Evolutionary conservation across 768 basidiomycete species (phyloP).

Genomic region (Termitomyces heimii): DNA sequence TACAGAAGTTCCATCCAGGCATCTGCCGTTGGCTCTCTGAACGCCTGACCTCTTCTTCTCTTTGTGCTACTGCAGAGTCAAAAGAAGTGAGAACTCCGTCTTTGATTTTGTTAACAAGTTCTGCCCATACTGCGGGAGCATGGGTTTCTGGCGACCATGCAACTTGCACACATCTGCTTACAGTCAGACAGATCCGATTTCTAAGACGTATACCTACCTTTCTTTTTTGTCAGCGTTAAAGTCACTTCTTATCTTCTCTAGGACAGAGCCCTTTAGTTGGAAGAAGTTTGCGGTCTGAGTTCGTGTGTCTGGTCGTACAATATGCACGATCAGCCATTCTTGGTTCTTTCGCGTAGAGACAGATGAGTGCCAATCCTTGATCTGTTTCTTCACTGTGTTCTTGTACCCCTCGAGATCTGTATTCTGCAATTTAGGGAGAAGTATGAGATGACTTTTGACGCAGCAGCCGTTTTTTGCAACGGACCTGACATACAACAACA

Average conservation of each 20-base stretch:
- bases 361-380: slow-evolving; percentile 84
- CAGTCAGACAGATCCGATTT: slow-evolving; percentile 12
- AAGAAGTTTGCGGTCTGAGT: slow-evolving; percentile 62
- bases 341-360: slow-evolving; percentile 70
- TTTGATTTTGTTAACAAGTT: slow-evolving; percentile 83
- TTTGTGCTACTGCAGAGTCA: slow-evolving; percentile 65
- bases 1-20: slow-evolving; percentile 99
- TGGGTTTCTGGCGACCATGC: slow-evolving; percentile 67
- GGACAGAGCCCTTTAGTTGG: slow-evolving; percentile 76
- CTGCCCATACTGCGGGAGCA: slow-evolving; percentile 82
- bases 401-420: slow-evolving; percentile 73
- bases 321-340: slow-evolving; percentile 90
- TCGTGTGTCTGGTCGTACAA: slow-evolving; percentile 68
- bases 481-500: slow-evolving; percentile 84
- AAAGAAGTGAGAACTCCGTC: slow-evolving; percentile 85
- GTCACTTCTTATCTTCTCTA: slow-evolving; percentile 89
- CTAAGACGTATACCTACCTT: slow-evolving; percentile 38
- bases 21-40: slow-evolving; percentile 86
- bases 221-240: slow-evolving; percentile 89
- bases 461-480: slow-evolving; percentile 10
- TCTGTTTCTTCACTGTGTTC: slow-evolving; percentile 70
- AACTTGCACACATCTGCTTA: slow-evolving; percentile 71
- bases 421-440: slow-evolving; percentile 33
- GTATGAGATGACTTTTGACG: slow-evolving; percentile 5
- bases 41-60: slow-evolving; percentile 87